Base-by-base conservation (phyloP, 371 early-diverging fungal species). In the Actinomortierella wolfii region DNA sequence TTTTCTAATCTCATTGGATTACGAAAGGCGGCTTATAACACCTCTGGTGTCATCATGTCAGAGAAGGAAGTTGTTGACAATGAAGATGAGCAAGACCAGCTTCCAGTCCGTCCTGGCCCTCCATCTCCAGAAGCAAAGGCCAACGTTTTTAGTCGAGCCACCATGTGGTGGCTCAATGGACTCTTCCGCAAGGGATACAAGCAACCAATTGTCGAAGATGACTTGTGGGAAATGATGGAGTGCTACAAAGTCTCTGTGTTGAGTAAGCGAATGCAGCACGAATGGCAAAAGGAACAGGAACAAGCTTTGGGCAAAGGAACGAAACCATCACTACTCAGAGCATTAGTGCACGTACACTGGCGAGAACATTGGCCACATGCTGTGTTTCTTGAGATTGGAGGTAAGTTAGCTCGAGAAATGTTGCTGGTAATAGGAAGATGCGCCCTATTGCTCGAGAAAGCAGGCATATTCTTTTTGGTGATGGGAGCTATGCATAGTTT, bases 121-220 rank as follows among this genome's bases (percentile, higher is more conserved):
- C 15, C 55, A 34, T 61, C 62, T 0, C 77, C 77, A 1, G 68
- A 77, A 54, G 25, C 34, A 15, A 41, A 54, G 1, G 68, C 74
- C 9, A 64, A 61, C 49, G 15, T 60, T 4, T 17, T 64, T 34
- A 64, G 61, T 13, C 53, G 21, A 15, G n/a, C 54, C n/a, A 64
- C 61, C 0, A 42, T 73, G 21, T 51, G 59, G 50, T 77, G 77
- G 77, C 26, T 62, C 9, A 62, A 54, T 28, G 51, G 24, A 2
- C 29, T 77, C 26, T 53, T 64, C 52, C 41, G 40, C 14, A 50
- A 45, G 18, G 77, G 77, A 15, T 68, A 61, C 48, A 44, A 59
- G 40, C 73, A 74, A 18, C 77, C 68, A 20, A 43, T 77, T 25
- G 68, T 73, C 41, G 59, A 73, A 51, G 68, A 77, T 11, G 77